Evolutionary conservation across 1,284 basidiomycete genomes (phyloP), one percentile per base, ranked within the genome.

Genomic region (Kalmanozyma brasiliensis): DNA sequence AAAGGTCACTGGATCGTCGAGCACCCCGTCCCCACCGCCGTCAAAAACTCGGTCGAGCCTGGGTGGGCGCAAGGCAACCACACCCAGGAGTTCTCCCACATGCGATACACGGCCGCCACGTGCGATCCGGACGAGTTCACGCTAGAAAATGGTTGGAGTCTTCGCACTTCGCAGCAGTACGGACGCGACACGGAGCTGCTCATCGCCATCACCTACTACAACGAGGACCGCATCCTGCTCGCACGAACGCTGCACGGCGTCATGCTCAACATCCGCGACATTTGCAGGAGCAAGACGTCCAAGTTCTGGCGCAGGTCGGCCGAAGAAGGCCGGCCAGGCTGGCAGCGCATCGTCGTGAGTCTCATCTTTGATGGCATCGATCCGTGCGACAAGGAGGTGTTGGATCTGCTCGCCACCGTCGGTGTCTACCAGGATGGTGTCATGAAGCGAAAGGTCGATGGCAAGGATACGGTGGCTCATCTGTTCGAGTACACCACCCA

Each of bases 261-360:
- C 79, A 97, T 98, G 94, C 84, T 94, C 73, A 98, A 98, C 84
- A 95, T 98, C 70, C 91, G 94, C 73, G 94, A 98, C 78, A 98
- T 98, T 71, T 96, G 93, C 88, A 94, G 93, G 85, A 94, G 92
- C 44, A 95, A 94, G 82, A 89, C 82, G 77, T 94, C 92, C 64
- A 95, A 95, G 82, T 98, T 92, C 85, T 97, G 82, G 76, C 49
- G 74, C n/a, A 53, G 75, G 17, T 77, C 73, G 20, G 82, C 79
- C 90, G 94, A 97, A 83, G 92, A 93, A 76, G 94, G 92, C 49
- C 46, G 64, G 16, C 73, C 76, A 85, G 78, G 75, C 16, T 98
- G 95, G 95, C 92, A 97, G 83, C 89, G 88, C 74, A 96, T 98
- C 75, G 94, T 98, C 14, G 92, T 93, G 20, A 76, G 77, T 37